Percentiles rank a stretch among this genome's conserved stretches.
Evolutionary conservation across 2,329 filamentous ascomycete species (phyloP).

Genomic region (Neoscytalidium dimidiatum): DNA sequence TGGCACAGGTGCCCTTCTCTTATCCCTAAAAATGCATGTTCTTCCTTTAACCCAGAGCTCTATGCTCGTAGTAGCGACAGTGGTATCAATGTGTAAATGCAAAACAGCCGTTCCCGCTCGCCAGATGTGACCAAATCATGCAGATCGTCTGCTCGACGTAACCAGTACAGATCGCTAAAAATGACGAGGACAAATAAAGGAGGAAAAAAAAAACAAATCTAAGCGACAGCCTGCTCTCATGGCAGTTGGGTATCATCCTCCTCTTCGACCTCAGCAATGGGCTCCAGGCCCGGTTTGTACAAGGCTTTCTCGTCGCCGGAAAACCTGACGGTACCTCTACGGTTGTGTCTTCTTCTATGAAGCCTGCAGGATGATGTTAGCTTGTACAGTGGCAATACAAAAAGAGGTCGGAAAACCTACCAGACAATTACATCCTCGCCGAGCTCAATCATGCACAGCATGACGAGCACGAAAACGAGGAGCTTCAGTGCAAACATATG

Average conservation of each 20-base stretch:
- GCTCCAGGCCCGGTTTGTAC: constrained; percentile 14
- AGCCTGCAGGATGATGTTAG: not conserved
- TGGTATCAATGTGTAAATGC: constrained; percentile 17
- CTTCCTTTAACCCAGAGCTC: constrained; percentile 15
- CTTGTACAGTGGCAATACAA: not conserved
- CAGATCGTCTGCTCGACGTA: constrained; percentile 5
- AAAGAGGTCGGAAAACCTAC: not conserved
- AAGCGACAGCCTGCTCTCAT: constrained; percentile 17
- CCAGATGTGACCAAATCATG: constrained; percentile 6
- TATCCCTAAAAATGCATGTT: not conserved
- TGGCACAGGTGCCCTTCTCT: not conserved
- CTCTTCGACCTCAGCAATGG: constrained; percentile 15
- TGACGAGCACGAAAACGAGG: constrained; percentile 10
- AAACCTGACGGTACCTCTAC: not conserved
- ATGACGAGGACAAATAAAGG: not conserved
- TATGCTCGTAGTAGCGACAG: constrained; percentile 12
- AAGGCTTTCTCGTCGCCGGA: constrained; percentile 10
- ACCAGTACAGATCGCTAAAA: constrained; percentile 16
- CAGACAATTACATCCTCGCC: constrained; percentile 6
- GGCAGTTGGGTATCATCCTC: constrained; percentile 20
- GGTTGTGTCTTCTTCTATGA: constrained; percentile 1
- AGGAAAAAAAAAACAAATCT: not conserved
- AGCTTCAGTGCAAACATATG: constrained; percentile 12
- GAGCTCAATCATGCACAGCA: constrained; percentile 18
- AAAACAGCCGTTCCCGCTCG: not conserved